Evolutionary conservation across 2,329 filamentous ascomycete genomes (phyloP).

Genomic region (Cladophialophora psammophila): DNA sequence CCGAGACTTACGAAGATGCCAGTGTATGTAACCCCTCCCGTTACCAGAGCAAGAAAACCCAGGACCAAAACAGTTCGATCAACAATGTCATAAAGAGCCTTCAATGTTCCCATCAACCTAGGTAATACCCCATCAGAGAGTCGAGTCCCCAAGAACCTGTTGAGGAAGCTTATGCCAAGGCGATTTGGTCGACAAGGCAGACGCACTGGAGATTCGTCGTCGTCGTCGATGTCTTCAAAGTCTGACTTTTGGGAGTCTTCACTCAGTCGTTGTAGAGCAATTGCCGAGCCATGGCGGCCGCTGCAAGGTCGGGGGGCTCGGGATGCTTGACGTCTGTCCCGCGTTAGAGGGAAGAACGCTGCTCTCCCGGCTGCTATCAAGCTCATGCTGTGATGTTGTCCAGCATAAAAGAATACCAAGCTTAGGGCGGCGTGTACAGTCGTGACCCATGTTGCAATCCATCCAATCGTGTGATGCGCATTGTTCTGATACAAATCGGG

Average conservation of each 20-base stretch:
- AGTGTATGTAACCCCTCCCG: slow-evolving; percentile 77
- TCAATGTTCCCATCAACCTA: slow-evolving; percentile 63
- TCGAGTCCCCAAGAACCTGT: slow-evolving; percentile 44
- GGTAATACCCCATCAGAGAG: slow-evolving; percentile 3
- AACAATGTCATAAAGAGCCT: slow-evolving; percentile 69
- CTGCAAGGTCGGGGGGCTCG: too few relatives aligned
- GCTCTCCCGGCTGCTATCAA: too few relatives aligned
- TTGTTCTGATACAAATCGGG: slow-evolving; percentile 88
- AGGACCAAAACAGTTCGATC: slow-evolving; percentile 80
- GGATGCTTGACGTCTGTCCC: slow-evolving; percentile 46
- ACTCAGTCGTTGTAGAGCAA: slow-evolving; percentile 41
- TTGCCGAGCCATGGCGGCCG: too few relatives aligned
- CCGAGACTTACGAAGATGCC: slow-evolving; percentile 79
- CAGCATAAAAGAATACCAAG: slow-evolving; percentile 64
- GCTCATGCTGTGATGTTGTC: too few relatives aligned
- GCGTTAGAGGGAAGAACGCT: too few relatives aligned
- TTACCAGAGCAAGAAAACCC: slow-evolving; percentile 75
- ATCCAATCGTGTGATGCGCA: slow-evolving; percentile 86
- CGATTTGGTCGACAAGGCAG: slow-evolving; percentile 54
- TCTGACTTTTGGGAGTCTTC: slow-evolving; percentile 53
- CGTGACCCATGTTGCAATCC: slow-evolving; percentile 78
- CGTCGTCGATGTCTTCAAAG: slow-evolving; percentile 43
- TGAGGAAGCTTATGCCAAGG: slow-evolving; percentile 47
- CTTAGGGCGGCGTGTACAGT: slow-evolving; percentile 73
- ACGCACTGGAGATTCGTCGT: slow-evolving; percentile 21